phyloP scores from a whole-genome alignment of 176 grass and related monocot species.

The Elaeis guineensis region DNA sequence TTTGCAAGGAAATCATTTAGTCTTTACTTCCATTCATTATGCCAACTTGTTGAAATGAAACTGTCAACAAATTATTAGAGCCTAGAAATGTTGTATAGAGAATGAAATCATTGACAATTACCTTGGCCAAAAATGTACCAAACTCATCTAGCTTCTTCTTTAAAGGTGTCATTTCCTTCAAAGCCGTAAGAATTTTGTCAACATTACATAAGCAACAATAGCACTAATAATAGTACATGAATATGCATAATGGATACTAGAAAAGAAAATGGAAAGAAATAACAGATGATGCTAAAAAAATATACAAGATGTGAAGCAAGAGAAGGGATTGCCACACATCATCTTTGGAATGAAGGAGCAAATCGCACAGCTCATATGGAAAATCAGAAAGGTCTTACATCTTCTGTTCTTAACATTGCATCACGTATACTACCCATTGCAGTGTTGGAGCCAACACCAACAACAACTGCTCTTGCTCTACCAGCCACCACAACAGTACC shows the following conservation, averaged over 20 bases:
- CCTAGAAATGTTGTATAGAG: conserved; percentile 4
- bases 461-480: conserved; percentile 86
- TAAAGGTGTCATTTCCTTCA: conserved; percentile 83
- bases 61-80: too few relatives aligned
- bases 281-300: background rate
- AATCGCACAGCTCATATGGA: background rate
- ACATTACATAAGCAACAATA: background rate
- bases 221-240: too few relatives aligned
- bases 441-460: conserved; percentile 87
- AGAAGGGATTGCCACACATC: too few relatives aligned
- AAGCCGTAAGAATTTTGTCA: conserved; percentile 17
- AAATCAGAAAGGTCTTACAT: conserved; percentile 47
- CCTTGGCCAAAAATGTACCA: conserved; percentile 95
- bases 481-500: conserved; percentile 94
- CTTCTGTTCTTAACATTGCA: conserved; percentile 88
- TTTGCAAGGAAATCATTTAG: too few relatives aligned
- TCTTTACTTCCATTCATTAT: too few relatives aligned
- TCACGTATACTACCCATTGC: conserved; percentile 99
- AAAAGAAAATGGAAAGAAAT: background rate
- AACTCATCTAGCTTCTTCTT: conserved; percentile 99
- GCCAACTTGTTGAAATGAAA: too few relatives aligned
- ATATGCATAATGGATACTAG: background rate
- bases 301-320: too few relatives aligned
- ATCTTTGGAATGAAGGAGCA: too few relatives aligned
- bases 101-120: conserved; percentile 35